Evolutionary conservation across 192 early-diverging fungal species (phyloP).

Genomic region (Mortierella antarctica): DNA sequence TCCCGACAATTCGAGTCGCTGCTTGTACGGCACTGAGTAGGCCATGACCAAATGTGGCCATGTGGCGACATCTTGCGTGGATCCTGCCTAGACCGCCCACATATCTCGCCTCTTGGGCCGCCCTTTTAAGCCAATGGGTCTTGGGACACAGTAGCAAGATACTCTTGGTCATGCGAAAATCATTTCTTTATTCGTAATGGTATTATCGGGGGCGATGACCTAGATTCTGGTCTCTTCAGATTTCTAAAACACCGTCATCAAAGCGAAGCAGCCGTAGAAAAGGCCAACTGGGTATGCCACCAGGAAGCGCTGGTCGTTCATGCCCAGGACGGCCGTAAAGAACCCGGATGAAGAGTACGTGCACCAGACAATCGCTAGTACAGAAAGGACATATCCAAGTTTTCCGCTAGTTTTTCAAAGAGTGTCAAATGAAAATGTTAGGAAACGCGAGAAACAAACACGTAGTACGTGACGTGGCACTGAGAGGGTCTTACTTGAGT

Average conservation of each 20-base stretch:
- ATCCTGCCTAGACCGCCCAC: too few species aligned
- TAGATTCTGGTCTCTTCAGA: not conserved
- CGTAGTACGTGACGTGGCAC: not conserved
- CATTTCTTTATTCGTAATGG: constrained; percentile 1
- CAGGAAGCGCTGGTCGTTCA: constrained; percentile 92
- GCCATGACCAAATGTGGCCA: too few species aligned
- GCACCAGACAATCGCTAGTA: constrained; percentile 90
- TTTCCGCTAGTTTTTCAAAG: constrained; percentile 52
- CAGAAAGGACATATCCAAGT: constrained; percentile 71
- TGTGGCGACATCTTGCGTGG: too few species aligned
- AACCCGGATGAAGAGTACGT: constrained; percentile 93
- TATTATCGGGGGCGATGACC: not conserved
- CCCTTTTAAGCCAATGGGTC: too few species aligned
- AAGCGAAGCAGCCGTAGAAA: constrained; percentile 93
- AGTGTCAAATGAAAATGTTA: not conserved
- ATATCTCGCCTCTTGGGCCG: too few species aligned
- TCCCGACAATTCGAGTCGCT: too few species aligned
- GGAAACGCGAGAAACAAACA: not conserved
- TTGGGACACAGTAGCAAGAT: not conserved
- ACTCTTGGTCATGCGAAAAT: not conserved
- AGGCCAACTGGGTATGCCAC: constrained; percentile 95
- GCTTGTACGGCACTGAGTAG: too few species aligned
- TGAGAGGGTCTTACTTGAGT: constrained; percentile 66
- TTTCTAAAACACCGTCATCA: constrained; percentile 89
- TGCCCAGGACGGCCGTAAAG: constrained; percentile 92